These are phyloP conservation scores for Tricharina praecox DNA, from an alignment of 495 filamentous ascomycete species.

Conservation along the genomic window DNA sequence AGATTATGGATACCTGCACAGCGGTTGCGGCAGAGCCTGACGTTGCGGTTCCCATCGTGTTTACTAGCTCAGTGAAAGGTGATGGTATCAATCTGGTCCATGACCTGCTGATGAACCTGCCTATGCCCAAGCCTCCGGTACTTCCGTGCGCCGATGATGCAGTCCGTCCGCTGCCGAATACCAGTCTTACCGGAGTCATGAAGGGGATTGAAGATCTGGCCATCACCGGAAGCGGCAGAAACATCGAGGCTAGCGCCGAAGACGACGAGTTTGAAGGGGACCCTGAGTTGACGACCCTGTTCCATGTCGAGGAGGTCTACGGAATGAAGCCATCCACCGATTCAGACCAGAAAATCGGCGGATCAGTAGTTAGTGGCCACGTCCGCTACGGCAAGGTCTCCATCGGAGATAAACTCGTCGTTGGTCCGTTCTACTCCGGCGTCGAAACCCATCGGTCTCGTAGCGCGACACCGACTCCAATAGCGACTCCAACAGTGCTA, in stretches of 20 bases:
- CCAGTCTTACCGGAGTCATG: constrained; percentile 4
- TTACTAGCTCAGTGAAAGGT: constrained; percentile 77
- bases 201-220: constrained; percentile 2
- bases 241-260: constrained; percentile 49
- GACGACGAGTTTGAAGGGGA: constrained; percentile 34
- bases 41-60: constrained; percentile 59
- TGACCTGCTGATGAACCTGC: constrained; percentile 60
- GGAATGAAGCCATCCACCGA: constrained; percentile 22
- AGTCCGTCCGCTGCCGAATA: constrained; percentile 2
- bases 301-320: constrained; percentile 78
- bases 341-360: constrained; percentile 21
- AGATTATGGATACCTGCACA: constrained; percentile 35
- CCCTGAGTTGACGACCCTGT: constrained; percentile 33
- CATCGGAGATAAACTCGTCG: constrained; percentile 57
- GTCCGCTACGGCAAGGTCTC: constrained; percentile 61
- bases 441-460: constrained; percentile 8
- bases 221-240: background rate
- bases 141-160: constrained; percentile 31
- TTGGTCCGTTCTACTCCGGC: constrained; percentile 50
- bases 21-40: constrained; percentile 34
- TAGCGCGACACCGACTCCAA: constrained; percentile 19
- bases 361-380: constrained; percentile 64
- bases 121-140: constrained; percentile 44
- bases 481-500: constrained; percentile 12
- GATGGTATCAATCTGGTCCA: constrained; percentile 67